Evolutionary conservation across 345 rosid species (phyloP), one percentile per base, ranked within the genome.

Genomic region (Erucastrum elatum): DNA sequence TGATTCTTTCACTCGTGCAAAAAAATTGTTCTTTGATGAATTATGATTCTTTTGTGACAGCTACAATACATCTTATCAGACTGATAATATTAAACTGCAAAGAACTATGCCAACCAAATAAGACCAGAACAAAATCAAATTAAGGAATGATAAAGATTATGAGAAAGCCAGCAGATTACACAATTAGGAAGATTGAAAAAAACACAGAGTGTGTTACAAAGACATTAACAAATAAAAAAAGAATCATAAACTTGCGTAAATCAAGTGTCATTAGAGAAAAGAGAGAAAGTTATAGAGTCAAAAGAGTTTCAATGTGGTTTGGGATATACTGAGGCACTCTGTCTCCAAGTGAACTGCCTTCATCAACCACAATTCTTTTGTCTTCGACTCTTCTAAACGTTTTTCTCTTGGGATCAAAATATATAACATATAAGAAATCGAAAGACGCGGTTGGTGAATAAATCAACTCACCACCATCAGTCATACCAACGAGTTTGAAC

Each of bases 381-480:
- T 74, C 53, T 3, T 51, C 16, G 26, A 74, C 64, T 33, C 13
- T 51, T 25, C 70, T 64, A 17, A 31, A 21, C 13, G 35, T 74
- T 25, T 12, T 2, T 33, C 53, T 64, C 34, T 33, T 13, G 13
- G 70, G 70, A 33, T 64, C 63, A 31, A 74, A 7, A 12, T 74
- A 64, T 33, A 64, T 12, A 21, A 74, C 27, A 17, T 64, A n/a
- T 13, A 64, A 64, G 7, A 33, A 4, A 2, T 51, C 0, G 49
- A 10, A 0, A 6, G 63, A 13, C 9, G 1, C 8, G 0, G 5
- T 13, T 53, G 26, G 53, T 33, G 9, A 62, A 25, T 31, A 74
- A 17, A 74, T 64, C 70, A 74, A 8, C 13, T 74, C 76, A 46
- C 76, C 76, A 29, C 46, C 61, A 44, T 44, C 66, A 44, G 60